Base-by-base conservation (phyloP, 2,329 filamentous ascomycete species). In the Claviceps digitariae region DNA sequence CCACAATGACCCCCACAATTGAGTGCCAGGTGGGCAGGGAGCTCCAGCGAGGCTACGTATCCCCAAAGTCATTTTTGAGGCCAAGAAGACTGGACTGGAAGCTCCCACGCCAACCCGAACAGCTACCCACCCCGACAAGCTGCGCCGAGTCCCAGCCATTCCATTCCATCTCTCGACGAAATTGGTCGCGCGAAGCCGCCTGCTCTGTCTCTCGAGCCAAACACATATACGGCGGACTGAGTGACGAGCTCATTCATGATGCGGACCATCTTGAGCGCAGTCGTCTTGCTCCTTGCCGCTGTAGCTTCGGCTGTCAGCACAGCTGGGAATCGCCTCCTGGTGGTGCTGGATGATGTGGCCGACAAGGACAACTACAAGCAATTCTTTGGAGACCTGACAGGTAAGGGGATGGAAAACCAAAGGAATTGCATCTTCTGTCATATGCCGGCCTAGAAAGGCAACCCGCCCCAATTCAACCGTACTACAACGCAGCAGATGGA, bases 331-430 rank as follows among this genome's bases (percentile, higher is more conserved):
- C 81, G 89, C 66, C 71, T 97, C 69, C 76, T 98, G 64, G 90
- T 94, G 56, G 79, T 98, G 55, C 71, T 95, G 52, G 91, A 97
- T 63, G 86, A 95, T 62, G 76, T 82, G 57, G 77, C 80, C 44
- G 88, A 95, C 65, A 89, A 90, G 76, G 79, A 79, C 61, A 79
- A 79, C 60, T 98, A 95, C 71, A 87, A 86, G 55, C 85, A 83
- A 63, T 91, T 97, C 68, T 74, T 90, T 58, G 78, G 76, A 53
- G 86, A 90, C 65, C 69, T 93, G 55, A 75, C 81, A 66, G 76
- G 87, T 87, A 74, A 65, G 76, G 6, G 17, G 38, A 8, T 17
- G 23, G 15, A 15, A 38, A 2, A n/a, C 7, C 7, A 23, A 23
- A 38, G 8, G 12, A 23, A 12, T 4, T 48, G 46, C 15, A 4